Evolutionary conservation across 768 basidiomycete genomes (phyloP), one percentile per base, ranked within the genome.

Genomic region (Polyporus arcularius): DNA sequence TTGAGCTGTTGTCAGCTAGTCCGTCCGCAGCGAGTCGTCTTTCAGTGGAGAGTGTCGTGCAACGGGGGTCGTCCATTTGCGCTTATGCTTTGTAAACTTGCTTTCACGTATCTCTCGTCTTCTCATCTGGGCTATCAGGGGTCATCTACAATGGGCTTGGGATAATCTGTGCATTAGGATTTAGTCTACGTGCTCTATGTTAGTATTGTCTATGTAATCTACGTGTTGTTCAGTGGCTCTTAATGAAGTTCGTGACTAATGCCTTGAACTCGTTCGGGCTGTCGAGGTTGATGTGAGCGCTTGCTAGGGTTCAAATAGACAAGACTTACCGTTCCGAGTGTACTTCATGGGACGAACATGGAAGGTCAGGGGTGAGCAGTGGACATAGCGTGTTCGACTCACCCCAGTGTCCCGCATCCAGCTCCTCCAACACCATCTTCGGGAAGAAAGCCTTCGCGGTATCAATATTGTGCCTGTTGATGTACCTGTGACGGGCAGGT

Each of bases 381-480:
- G 50, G 54, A 53, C 48, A 15, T 12, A 9, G 42, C 28, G 31
- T 53, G 11, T 15, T 9, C 16, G 10, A 73, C 85, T 63, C 70
- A 92, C 91, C 89, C 95, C 95, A 98, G 73, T 98, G 95, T 1
- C 88, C 86, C 0, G 94, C 77, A 59, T 93, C 87, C 30, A 96
- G 73, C 28, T 74, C 79, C 68, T 86, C 82, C 9, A 96, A 67
- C 10, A 65, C 69, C 78, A 85, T 82, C 40, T 80, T 75, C 0
- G 94, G 94, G 76, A 96, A 97, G 73, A 92, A 92, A 31, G 78
- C 70, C 60, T 82, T 70, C 42, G 87, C 82, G 6, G 82, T 65
- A 0, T 85, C 83, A 7, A 86, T 73, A 68, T 95, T 93, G 56
- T 84, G 78, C 28, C 79, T 74, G 64, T 93, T 94, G 70, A 95